phyloP scores from a whole-genome alignment of 305 asterid genomes.

The Plantago lanceolata region DNA sequence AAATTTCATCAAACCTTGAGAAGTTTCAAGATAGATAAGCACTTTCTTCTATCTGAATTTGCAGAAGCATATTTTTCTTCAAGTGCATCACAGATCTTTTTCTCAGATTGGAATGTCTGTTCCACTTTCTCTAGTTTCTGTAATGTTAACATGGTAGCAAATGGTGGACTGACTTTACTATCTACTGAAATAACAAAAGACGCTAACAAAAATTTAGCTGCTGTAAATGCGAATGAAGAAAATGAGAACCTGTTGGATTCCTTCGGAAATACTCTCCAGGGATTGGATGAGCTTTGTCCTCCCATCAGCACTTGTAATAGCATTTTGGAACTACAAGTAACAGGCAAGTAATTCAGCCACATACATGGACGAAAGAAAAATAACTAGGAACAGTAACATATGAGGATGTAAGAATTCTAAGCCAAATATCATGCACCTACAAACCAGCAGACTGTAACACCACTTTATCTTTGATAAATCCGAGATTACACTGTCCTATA shows the following conservation, averaged over 20 bases:
- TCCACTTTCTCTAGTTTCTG: slow-evolving; percentile 69
- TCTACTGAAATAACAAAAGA: slow-evolving; percentile 1
- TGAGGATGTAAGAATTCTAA: background rate
- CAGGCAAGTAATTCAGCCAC: background rate
- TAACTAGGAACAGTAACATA: background rate
- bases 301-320: slow-evolving; percentile 62
- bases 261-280: slow-evolving; percentile 63
- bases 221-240: background rate
- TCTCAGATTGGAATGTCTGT: slow-evolving; percentile 40
- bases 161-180: background rate
- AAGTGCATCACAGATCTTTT: slow-evolving; percentile 36
- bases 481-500: no score
- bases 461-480: background rate
- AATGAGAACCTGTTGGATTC: slow-evolving; percentile 63
- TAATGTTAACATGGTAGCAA: slow-evolving; percentile 19
- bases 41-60: slow-evolving; percentile 54
- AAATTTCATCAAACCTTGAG: slow-evolving; percentile 45
- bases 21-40: slow-evolving; percentile 54
- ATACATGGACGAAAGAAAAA: background rate
- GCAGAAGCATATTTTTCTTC: slow-evolving; percentile 55
- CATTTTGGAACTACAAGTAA: slow-evolving; percentile 64
- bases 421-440: background rate
- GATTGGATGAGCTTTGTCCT: slow-evolving; percentile 61
- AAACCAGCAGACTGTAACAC: background rate
- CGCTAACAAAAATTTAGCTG: background rate